Base-by-base conservation (phyloP, 495 filamentous ascomycete genomes). In the Aspergillus incahuasiensis region DNA sequence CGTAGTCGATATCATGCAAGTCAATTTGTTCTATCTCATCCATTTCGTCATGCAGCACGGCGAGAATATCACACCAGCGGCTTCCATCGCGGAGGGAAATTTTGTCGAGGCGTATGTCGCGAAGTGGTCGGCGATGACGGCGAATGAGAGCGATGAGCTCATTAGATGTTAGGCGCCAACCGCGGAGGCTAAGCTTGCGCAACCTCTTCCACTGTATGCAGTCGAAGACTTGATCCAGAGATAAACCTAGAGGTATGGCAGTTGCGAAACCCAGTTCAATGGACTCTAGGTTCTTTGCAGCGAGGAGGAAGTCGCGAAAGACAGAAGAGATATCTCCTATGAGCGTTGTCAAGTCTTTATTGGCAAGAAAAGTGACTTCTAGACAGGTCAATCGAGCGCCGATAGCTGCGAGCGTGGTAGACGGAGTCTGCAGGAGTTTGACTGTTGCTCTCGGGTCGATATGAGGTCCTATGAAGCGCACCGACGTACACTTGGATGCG, bases 201-300 rank as follows among this genome's bases (percentile, higher is more conserved):
- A 89, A 73, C 4, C 78, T 78, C 43, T 80, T 77, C 82, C 83
- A 86, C 16, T 75, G 75, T 2, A 86, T 70, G 44, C 77, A 61
- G 56, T 88, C 85, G 62, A 90, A 87, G 13, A 90, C 69, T 0
- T 74, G 68, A 45, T 87, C 82, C 0, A 87, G 74, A 22, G 68
- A 63, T 15, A 87, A 63, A 50, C 75, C 73, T 1, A 90, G 63
- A 5, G 86, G 85, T 6, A 70, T 56, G 40, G 79, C 74, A 19
- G 77, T 71, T 5, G 79, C 80, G 56, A 88, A 89, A 5, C 85
- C 84, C 16, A 90, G 74, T 56, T 88, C 84, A 25, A 90, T 74
- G n/a, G 81, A 73, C 52, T 80, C 75, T 46, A 90, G 76, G 41
- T 83, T 82, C 42, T 69, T 75, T 2, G 86, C 83, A 16, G 81